These are phyloP conservation scores for Lactuca saligna DNA, from an alignment of 129 eudicot genomes.

Conservation along the genomic window DNA sequence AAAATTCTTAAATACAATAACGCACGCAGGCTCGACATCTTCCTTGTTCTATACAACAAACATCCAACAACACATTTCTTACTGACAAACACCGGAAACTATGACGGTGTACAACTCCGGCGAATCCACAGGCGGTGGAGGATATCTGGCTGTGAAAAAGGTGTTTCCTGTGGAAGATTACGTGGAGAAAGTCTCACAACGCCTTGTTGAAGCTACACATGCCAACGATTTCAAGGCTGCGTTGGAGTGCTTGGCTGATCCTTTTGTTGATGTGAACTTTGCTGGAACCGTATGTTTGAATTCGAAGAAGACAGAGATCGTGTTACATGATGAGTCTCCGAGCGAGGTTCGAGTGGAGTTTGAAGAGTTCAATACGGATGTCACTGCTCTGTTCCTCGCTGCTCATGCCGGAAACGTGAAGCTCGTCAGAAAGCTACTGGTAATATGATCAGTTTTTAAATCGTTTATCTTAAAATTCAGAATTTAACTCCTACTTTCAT, in stretches of 20 bases:
- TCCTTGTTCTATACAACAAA: constrained; percentile 8
- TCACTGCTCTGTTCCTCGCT: constrained; percentile 74
- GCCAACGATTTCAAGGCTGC: constrained; percentile 45
- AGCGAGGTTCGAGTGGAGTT: constrained; percentile 46
- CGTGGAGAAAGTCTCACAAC: constrained; percentile 57
- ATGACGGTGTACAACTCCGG: constrained; percentile 41
- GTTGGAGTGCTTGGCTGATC: constrained; percentile 49
- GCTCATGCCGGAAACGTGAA: constrained; percentile 60
- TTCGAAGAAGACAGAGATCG: constrained; percentile 54
- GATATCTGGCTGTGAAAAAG: constrained; percentile 40
- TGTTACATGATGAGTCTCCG: constrained; percentile 53
- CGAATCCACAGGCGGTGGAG: constrained; percentile 31
- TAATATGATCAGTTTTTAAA: constrained; percentile 15
- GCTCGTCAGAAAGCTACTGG: constrained; percentile 63
- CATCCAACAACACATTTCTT: background rate
- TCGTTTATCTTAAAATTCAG: background rate
- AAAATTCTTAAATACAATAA: constrained; percentile 12
- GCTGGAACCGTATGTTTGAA: constrained; percentile 64
- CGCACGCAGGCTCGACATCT: constrained; percentile 2
- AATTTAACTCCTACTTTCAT: background rate
- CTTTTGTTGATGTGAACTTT: constrained; percentile 64
- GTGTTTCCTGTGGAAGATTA: constrained; percentile 58
- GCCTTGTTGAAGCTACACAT: constrained; percentile 63
- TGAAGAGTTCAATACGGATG: constrained; percentile 83
- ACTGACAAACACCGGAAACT: constrained; percentile 3